Evolutionary conservation across 257 asterid genomes (phyloP), one percentile per base, ranked within the genome.

Genomic region (Handroanthus guayacan): DNA sequence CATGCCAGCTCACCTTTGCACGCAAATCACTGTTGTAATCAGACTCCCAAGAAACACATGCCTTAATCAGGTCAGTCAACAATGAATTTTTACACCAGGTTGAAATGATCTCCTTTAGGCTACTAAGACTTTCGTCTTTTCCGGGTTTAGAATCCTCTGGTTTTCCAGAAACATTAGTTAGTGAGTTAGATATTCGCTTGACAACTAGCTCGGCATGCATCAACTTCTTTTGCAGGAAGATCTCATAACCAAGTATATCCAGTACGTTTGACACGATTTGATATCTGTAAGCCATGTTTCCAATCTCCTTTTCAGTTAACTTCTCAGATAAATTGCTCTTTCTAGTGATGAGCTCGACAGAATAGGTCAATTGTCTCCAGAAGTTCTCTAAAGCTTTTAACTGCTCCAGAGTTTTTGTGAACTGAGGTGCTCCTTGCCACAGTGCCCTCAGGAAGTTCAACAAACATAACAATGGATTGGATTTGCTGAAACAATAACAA

Each of bases 381-480:
- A 93, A 95, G 52, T 77, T 75, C 54, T 86, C 91, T 3, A 92
- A 81, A 58, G 58, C 69, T 90, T 83, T 90, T 60, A 95, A 78
- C 86, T 71, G 83, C 82, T 83, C 92, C 92, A 95, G 81, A 31
- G 83, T 82, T 82, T 86, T 83, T 69, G 86, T 74, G 75, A 89
- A 95, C 80, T 91, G 97, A 73, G 92, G 94, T 36, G 96, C 98
- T 75, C 92, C 92, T 91, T 87, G 97, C 99, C 99, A 95, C 86
- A 95, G 83, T 67, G 94, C 89, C 87, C 89, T 91, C 83, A 95
- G 84, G 87, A 95, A 87, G 81, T 81, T 78, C 84, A 91, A 82
- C 60, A 87, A 81, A 75, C 84, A 86, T 73, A 86, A 69, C 75
- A 95, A 67, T 52, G 89, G 57, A n/a, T 61, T 66, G 18, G 96